These are phyloP conservation scores for Penicillium digitatum DNA, from an alignment of 2,329 filamentous ascomycete species.

Conservation along the genomic window DNA sequence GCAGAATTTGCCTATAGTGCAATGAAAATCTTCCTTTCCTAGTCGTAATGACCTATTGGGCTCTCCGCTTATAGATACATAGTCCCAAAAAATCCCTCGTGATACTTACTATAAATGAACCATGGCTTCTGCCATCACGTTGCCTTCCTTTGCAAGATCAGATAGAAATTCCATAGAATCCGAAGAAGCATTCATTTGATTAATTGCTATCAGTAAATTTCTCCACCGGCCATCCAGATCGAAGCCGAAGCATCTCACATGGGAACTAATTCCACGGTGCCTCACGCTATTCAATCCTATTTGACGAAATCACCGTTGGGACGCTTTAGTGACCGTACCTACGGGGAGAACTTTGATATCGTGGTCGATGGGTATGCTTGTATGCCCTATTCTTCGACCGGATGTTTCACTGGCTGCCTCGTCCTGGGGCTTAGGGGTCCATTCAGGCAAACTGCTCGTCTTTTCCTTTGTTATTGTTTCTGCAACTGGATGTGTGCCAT, in stretches of 20 bases:
- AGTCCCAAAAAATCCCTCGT: not conserved
- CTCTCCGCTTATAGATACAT: not conserved
- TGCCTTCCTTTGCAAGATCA: not conserved
- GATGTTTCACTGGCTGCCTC: not conserved
- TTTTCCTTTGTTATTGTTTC: not conserved
- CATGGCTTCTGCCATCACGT: not conserved
- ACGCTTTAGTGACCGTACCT: constrained; percentile 31
- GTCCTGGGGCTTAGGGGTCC: not conserved
- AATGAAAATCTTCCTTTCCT: not conserved
- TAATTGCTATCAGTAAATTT: no score
- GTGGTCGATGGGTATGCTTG: constrained; percentile 33
- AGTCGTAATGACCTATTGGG: not conserved
- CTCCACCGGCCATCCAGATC: not conserved
- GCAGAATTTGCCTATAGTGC: no score
- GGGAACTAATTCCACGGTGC: not conserved
- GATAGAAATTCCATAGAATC: not conserved
- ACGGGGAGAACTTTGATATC: constrained; percentile 43
- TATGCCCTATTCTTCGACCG: not conserved
- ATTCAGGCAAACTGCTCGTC: not conserved
- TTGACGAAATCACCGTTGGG: constrained; percentile 4
- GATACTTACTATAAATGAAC: not conserved
- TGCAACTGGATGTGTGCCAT: not conserved
- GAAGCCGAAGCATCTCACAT: not conserved
- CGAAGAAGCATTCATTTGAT: not conserved
- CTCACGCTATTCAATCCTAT: not conserved